Conservation (phyloP, 1,284 basidiomycete species). For the Trichosporon inkin region DNA sequence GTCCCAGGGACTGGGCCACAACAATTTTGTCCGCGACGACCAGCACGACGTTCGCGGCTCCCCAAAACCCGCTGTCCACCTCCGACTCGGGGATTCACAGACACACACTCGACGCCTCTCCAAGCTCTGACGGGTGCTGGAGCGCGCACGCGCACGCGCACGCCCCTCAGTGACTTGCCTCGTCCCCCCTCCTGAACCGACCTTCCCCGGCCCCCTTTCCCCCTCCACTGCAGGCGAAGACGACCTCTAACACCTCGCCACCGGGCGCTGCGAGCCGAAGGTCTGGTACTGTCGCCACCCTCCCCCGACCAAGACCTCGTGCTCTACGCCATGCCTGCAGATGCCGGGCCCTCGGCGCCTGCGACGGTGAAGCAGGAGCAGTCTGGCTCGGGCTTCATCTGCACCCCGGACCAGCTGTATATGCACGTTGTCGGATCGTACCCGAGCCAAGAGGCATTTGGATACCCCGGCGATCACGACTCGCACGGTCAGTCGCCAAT, state of each 20-base stretch:
- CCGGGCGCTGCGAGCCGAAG: not conserved
- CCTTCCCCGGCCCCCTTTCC: not conserved
- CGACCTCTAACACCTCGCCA: not conserved
- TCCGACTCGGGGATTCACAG: not conserved
- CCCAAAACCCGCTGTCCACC: not conserved
- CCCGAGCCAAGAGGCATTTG: slow-evolving; percentile 17
- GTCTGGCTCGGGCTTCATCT: slow-evolving; percentile 3
- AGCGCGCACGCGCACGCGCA: slow-evolving; percentile 4
- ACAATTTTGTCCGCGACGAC: not conserved
- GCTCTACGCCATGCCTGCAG: slow-evolving; percentile 2
- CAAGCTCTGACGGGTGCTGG: not conserved
- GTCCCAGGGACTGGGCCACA: not conserved
- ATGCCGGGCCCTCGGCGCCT: slow-evolving; percentile 4
- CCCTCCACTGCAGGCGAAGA: not conserved
- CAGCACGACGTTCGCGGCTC: not conserved
- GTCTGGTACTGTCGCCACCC: slow-evolving; percentile 7
- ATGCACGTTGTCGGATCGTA: slow-evolving; percentile 19
- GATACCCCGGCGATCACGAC: slow-evolving; percentile 17
- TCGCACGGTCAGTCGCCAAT: slow-evolving; percentile 12
- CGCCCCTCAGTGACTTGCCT: not conserved
- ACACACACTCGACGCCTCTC: not conserved
- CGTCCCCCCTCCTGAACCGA: not conserved
- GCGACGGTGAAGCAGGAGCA: not conserved
- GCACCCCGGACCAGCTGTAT: slow-evolving; percentile 20
- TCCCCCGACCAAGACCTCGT: not conserved